Percentiles rank a stretch among this genome's conserved stretches.
Evolutionary conservation across 768 basidiomycete genomes (phyloP).

Genomic region (Agrocybe praecox): DNA sequence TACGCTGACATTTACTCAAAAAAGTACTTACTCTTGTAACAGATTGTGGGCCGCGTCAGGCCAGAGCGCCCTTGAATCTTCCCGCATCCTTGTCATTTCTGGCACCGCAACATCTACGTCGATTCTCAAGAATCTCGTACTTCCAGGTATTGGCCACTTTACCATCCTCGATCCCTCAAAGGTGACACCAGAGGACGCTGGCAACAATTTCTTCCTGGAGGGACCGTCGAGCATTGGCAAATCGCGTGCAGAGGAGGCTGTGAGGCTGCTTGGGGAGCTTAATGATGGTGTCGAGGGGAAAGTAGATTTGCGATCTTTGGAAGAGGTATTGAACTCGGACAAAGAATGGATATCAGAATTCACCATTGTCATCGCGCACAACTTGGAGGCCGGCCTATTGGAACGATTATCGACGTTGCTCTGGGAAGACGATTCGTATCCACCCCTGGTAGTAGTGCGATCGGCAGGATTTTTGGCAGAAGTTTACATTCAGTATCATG

Average conservation of each 20-base stretch:
- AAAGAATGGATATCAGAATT: constrained; percentile 47
- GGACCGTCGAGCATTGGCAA: constrained; percentile 77
- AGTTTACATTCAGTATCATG: constrained; percentile 86
- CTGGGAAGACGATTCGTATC: constrained; percentile 62
- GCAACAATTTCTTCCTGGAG: constrained; percentile 96
- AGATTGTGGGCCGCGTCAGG: constrained; percentile 95
- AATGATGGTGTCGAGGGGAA: constrained; percentile 83
- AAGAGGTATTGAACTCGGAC: constrained; percentile 57
- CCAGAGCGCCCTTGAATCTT: constrained; percentile 84
- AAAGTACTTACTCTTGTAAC: not conserved
- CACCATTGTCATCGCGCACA: constrained; percentile 85
- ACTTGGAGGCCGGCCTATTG: constrained; percentile 60
- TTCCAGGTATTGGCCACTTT: constrained; percentile 96
- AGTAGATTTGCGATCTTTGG: constrained; percentile 58
- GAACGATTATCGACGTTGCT: constrained; percentile 63
- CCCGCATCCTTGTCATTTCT: constrained; percentile 80
- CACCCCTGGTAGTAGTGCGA: constrained; percentile 77
- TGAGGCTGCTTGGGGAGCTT: constrained; percentile 76
- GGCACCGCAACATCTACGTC: constrained; percentile 85
- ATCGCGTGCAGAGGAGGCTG: constrained; percentile 78
- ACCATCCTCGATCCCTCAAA: constrained; percentile 76
- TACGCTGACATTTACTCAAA: not conserved
- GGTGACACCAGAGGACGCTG: constrained; percentile 77
- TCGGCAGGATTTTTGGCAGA: constrained; percentile 91
- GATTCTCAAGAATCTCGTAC: constrained; percentile 93